phyloP scores from a whole-genome alignment of 305 asterid species.

The Fraxinus latifolia region DNA sequence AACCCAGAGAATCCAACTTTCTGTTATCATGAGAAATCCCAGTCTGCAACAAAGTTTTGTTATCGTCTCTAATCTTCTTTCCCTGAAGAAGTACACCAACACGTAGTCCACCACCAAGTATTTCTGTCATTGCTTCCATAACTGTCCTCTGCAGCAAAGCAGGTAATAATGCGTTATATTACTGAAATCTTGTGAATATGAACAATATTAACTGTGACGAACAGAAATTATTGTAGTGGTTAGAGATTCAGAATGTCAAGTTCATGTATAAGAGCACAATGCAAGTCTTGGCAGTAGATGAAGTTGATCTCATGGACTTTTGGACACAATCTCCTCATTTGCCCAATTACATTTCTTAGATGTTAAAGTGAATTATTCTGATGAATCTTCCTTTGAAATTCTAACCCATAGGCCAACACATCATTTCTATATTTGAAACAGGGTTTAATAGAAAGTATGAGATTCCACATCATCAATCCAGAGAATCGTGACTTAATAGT shows the following conservation, averaged over 20 bases:
- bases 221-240: background rate
- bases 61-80: slow-evolving; percentile 85
- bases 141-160: slow-evolving; percentile 63
- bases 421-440: background rate
- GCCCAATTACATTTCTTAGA: background rate
- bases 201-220: background rate
- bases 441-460: background rate
- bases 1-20: slow-evolving; percentile 67
- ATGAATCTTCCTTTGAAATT: background rate
- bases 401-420: background rate
- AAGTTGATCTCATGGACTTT: background rate
- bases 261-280: background rate
- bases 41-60: slow-evolving; percentile 71
- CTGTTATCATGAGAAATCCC: slow-evolving; percentile 75
- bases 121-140: slow-evolving; percentile 79
- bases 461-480: background rate
- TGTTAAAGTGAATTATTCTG: background rate
- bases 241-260: background rate
- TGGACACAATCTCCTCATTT: background rate
- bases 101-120: slow-evolving; percentile 74
- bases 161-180: slow-evolving; percentile 7
- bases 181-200: background rate
- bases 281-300: background rate
- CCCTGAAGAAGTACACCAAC: slow-evolving; percentile 94
- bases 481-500: background rate